phyloP scores from a whole-genome alignment of 257 asterid species.

The Nicotiana benthamiana region DNA sequence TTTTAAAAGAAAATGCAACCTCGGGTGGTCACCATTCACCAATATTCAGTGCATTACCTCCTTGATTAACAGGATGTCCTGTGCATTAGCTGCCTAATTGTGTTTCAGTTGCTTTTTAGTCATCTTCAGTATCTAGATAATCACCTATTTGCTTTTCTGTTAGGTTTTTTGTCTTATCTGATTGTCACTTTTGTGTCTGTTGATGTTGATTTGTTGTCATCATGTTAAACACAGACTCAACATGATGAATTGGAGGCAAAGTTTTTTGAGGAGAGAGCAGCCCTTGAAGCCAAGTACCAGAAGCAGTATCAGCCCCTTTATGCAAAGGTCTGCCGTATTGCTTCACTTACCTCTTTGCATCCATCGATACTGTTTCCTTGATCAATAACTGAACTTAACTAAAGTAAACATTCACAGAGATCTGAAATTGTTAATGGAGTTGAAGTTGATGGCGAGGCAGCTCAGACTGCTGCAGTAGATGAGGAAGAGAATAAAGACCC shows the following conservation, averaged over 20 bases:
- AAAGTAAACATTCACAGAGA: conserved; percentile 13
- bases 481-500: not conserved
- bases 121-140: not conserved
- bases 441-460: conserved; percentile 15
- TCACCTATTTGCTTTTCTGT: not conserved
- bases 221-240: conserved; percentile 14
- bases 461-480: conserved; percentile 9
- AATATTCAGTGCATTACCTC: not conserved
- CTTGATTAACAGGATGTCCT: not conserved
- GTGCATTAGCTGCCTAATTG: not conserved
- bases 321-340: conserved; percentile 14
- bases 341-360: not conserved
- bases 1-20: not conserved
- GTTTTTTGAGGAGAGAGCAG: conserved; percentile 8
- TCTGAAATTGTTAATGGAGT: conserved; percentile 30
- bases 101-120: not conserved
- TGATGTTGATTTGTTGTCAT: not conserved
- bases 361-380: not conserved
- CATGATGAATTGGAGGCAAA: conserved; percentile 26
- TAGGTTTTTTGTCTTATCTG: not conserved
- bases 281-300: conserved; percentile 33
- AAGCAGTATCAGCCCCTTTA: conserved; percentile 30
- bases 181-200: not conserved
- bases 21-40: not conserved
- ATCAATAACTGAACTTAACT: not conserved